Percentiles rank a stretch among this genome's conserved stretches.
Evolutionary conservation across 345 rosid species (phyloP).

Genomic region (Lepidium africanum): DNA sequence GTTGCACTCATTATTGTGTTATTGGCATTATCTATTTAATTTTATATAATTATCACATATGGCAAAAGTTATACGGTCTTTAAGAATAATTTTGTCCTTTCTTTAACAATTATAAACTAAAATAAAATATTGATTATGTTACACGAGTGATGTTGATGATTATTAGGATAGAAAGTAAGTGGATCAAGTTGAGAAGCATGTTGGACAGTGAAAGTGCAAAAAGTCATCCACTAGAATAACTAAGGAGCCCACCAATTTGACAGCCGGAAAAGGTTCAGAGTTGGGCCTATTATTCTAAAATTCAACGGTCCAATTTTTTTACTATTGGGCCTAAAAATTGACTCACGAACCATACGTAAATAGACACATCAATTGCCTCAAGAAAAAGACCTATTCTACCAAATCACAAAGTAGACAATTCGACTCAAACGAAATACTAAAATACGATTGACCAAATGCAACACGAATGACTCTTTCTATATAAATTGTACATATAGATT

Average conservation of each 20-base stretch:
- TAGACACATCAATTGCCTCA: not conserved
- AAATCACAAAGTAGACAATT: no score
- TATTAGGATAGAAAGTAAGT: not conserved
- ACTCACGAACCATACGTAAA: not conserved
- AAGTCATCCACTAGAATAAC: not conserved
- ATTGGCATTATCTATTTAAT: no score
- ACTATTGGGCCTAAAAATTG: not conserved
- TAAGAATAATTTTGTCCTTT: not conserved
- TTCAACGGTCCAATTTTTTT: not conserved
- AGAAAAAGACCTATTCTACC: not conserved
- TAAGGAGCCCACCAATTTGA: not conserved
- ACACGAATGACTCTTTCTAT: no score
- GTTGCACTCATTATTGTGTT: no score
- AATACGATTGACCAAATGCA: no score
- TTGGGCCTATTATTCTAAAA: not conserved
- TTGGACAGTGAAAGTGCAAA: slow-evolving; percentile 6
- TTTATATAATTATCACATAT: not conserved
- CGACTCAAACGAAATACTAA: no score
- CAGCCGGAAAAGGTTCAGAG: not conserved
- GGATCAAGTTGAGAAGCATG: slow-evolving; percentile 1
- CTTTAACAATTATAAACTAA: not conserved
- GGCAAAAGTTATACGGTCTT: not conserved
- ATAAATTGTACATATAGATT: no score
- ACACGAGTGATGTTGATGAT: not conserved
- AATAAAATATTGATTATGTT: not conserved